Conservation (phyloP, 306 rosid species). For the Glycine tomentella region DNA sequence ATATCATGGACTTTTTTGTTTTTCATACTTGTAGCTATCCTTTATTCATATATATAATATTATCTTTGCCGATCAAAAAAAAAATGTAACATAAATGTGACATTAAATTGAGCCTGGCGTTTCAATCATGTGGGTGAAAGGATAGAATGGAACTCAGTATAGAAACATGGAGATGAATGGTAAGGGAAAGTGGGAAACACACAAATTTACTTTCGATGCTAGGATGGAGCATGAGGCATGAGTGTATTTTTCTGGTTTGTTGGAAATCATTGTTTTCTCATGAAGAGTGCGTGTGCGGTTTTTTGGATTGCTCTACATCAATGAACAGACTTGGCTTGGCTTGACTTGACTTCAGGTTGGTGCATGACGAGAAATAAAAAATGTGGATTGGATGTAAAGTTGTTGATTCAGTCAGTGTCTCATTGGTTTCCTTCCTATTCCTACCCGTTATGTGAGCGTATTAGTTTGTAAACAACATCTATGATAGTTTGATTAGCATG, state of each 20-base stretch:
- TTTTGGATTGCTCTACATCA: background rate
- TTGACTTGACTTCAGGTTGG: background rate
- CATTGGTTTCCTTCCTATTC: background rate
- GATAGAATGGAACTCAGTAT: background rate
- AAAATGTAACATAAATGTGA: no score
- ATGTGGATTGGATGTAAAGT: conserved; percentile 9
- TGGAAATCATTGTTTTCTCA: background rate
- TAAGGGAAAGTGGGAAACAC: background rate
- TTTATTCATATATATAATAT: no score
- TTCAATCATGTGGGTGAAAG: background rate
- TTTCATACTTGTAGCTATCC: no score
- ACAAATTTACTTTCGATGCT: background rate
- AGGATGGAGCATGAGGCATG: background rate
- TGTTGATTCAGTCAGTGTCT: background rate
- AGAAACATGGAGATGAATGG: background rate
- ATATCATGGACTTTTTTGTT: no score
- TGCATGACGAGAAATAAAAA: background rate
- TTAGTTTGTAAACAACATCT: conserved; percentile 28
- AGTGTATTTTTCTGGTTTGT: background rate
- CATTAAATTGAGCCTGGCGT: background rate
- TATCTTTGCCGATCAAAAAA: no score
- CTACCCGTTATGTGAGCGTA: background rate
- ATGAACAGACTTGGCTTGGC: background rate
- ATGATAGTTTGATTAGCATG: conserved; percentile 4
- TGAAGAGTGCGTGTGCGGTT: background rate